These are phyloP conservation scores for Podospora appendiculata DNA, from an alignment of 495 filamentous ascomycete species.

Conservation along the genomic window DNA sequence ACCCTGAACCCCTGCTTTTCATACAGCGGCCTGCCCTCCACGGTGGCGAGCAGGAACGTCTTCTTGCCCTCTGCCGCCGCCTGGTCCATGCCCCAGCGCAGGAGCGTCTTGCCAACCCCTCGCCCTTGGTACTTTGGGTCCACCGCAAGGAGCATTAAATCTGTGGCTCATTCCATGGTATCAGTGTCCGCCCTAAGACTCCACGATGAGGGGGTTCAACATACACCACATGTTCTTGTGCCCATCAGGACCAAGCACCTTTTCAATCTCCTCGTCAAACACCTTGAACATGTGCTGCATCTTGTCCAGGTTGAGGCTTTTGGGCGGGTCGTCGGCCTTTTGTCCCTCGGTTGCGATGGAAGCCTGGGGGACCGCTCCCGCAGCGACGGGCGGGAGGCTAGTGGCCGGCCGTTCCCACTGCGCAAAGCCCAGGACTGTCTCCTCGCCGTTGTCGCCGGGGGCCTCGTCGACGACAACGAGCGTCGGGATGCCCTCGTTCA, in stretches of 20 bases:
- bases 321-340: not conserved
- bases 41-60: conserved; percentile 11
- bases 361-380: not conserved
- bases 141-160: conserved; percentile 12
- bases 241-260: conserved; percentile 8
- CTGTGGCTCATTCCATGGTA: conserved; percentile 1
- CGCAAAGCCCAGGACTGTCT: conserved; percentile 12
- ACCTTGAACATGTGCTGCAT: not conserved
- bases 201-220: not conserved
- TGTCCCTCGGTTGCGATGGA: not conserved
- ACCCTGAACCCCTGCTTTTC: conserved; percentile 9
- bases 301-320: not conserved
- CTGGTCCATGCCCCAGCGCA: conserved; percentile 12
- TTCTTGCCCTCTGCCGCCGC: conserved; percentile 6
- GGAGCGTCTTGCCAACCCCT: conserved; percentile 18
- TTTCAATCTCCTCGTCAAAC: conserved; percentile 1
- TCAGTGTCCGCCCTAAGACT: not conserved
- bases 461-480: conserved; percentile 14
- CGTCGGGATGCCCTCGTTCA: conserved; percentile 11
- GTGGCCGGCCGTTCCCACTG: conserved; percentile 17
- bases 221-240: conserved; percentile 20
- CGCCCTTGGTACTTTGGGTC: conserved; percentile 15
- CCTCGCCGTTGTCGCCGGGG: not conserved
- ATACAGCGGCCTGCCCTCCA: conserved; percentile 13
- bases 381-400: not conserved